Conservation (phyloP, 495 filamentous ascomycete genomes). For the Penicillium alfredii region DNA sequence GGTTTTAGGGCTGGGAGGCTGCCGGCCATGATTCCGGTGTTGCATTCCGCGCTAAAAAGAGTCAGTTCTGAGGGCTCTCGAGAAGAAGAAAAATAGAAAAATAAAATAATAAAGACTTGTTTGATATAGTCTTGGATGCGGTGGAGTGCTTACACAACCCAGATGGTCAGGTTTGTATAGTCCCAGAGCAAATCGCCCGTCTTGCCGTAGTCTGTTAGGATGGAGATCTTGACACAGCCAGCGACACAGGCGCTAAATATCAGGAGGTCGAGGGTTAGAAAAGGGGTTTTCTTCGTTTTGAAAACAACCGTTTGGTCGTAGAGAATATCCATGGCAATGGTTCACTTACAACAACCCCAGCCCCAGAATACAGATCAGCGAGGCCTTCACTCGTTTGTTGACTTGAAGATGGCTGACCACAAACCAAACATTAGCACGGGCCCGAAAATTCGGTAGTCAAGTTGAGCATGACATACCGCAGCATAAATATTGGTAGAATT, state of each 20-base stretch:
- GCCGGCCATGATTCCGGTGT: constrained; percentile 39
- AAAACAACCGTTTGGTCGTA: too few species aligned
- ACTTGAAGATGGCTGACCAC: constrained; percentile 43
- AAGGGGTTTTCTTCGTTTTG: too few species aligned
- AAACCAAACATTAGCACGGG: too few species aligned
- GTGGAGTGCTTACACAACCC: constrained; percentile 17
- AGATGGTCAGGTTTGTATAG: constrained; percentile 22
- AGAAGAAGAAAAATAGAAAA: constrained; percentile 9
- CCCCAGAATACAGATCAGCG: constrained; percentile 35
- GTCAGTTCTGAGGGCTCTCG: constrained; percentile 4
- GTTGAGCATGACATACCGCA: constrained; percentile 22
- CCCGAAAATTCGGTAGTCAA: too few species aligned
- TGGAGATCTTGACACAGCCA: constrained; percentile 40
- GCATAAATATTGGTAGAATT: constrained; percentile 37
- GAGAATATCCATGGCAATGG: neutral
- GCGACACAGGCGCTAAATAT: constrained; percentile 37
- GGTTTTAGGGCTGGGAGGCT: constrained; percentile 41
- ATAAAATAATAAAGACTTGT: too few species aligned
- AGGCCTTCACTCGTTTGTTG: constrained; percentile 33
- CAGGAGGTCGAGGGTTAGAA: too few species aligned
- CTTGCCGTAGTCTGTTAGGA: constrained; percentile 30
- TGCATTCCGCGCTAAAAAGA: constrained; percentile 24
- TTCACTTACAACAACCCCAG: constrained; percentile 39
- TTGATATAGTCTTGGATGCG: too few species aligned
- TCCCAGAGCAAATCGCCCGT: constrained; percentile 44